Base-by-base conservation (phyloP, 1,284 basidiomycete genomes). In the Neonothopanus nambi region DNA sequence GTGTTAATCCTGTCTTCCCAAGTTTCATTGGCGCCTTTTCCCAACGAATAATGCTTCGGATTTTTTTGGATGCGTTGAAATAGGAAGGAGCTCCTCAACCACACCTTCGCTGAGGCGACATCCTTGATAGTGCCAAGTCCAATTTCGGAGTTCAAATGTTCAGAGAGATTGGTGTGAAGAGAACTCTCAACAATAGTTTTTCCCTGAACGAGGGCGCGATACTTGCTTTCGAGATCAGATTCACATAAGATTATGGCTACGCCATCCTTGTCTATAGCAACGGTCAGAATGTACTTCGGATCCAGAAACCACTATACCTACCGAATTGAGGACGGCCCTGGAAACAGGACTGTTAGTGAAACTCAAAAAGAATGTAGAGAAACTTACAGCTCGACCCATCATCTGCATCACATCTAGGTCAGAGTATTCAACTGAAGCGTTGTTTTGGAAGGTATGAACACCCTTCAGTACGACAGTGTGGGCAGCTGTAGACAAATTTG, bases 251-350 rank as follows among this genome's bases (percentile, higher is more conserved):
- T 91, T 42, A 93, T 77, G 0, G 89, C 89, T 39, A 86, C 74
- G 0, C 88, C 88, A 63, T 89, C 87, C 55, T 82, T 86, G 66
- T 87, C 91, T 93, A 53, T 51, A 21, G 30, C 11, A n/a, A 17
- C 26, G 38, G 28, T 62, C 12, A 55, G 44, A 54, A n/a, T 15
- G 24, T 11, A 51, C n/a, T 56, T 33, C 35, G 48, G 49, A 33
- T 41, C 30, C 30, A 33, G 13, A 30, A 28, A 23, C 18, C 41
- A 17, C 38, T 18, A 33, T 21, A 36, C 62, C 52, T 64, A 84
- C 93, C 95, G 65, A 92, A 98, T 69, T 98, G 95, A 13, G 96
- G 95, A 18, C 96, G 81, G 5, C 95, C 96, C 77, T 97, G 72
- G 20, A 51, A 43, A 40, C 21, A 52, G 46, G 33, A 45, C 26